phyloP scores from a whole-genome alignment of 2,329 filamentous ascomycete species.

The Colletotrichum coccodes region DNA sequence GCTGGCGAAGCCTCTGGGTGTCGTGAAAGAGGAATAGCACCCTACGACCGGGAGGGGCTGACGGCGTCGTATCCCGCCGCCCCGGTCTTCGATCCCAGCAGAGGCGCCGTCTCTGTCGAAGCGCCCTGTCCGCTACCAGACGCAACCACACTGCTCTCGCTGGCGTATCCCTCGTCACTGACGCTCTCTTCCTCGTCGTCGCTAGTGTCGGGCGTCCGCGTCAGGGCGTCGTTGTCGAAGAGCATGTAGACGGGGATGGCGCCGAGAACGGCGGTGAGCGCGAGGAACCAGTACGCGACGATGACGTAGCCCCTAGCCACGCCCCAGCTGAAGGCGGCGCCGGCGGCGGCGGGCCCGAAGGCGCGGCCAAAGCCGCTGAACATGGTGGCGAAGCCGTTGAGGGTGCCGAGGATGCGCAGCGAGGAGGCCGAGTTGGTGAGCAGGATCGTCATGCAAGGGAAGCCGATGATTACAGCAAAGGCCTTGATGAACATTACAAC shows the following conservation, averaged over 20 bases:
- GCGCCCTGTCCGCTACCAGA: conserved; percentile 1
- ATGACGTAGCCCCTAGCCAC: conserved; percentile 81
- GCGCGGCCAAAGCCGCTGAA: conserved; percentile 85
- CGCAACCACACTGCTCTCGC: conserved; percentile 1
- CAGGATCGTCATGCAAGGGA: conserved; percentile 89
- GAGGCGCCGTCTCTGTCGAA: conserved; percentile 7
- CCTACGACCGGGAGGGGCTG: conserved; percentile 12
- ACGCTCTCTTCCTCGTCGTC: conserved; percentile 44
- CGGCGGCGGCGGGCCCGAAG: conserved; percentile 78
- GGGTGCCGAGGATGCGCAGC: conserved; percentile 84
- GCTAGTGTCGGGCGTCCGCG: conserved; percentile 41
- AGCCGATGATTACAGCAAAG: conserved; percentile 82
- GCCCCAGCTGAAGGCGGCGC: conserved; percentile 79
- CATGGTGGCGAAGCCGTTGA: conserved; percentile 91
- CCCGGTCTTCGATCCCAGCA: conserved; percentile 12
- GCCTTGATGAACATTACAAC: conserved; percentile 79
- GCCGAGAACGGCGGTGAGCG: conserved; percentile 69
- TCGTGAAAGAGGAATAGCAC: not conserved
- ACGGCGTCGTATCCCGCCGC: conserved; percentile 19
- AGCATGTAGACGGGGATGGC: conserved; percentile 80
- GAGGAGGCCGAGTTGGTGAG: conserved; percentile 89
- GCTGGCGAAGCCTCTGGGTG: no score
- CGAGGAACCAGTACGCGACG: conserved; percentile 84
- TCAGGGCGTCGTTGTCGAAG: conserved; percentile 77
- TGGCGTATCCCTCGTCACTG: conserved; percentile 37